phyloP scores from a whole-genome alignment of 1,284 basidiomycete genomes.

The Cystobasidium pallidum region DNA sequence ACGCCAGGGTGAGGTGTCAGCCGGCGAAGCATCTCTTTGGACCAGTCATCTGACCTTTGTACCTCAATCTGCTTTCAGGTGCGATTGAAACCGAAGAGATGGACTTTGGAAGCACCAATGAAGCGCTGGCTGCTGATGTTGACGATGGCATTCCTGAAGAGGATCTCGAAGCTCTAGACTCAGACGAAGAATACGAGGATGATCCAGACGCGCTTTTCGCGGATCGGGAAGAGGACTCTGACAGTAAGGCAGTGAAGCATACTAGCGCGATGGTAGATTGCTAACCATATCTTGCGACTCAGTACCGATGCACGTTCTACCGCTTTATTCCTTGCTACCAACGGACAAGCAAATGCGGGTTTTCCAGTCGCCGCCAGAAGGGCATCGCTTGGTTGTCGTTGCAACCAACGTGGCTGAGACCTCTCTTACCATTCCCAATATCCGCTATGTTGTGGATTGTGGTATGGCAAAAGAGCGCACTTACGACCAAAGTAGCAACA shows the following conservation, averaged over 20 bases:
- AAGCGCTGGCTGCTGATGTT: conserved; percentile 64
- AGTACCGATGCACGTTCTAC: conserved; percentile 73
- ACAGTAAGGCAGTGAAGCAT: conserved; percentile 48
- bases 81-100: conserved; percentile 80
- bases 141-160: conserved; percentile 65
- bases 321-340: conserved; percentile 72
- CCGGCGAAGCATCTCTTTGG: background rate
- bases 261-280: background rate
- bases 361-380: conserved; percentile 68
- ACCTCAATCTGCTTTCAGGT: conserved; percentile 52
- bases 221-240: conserved; percentile 58
- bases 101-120: conserved; percentile 65
- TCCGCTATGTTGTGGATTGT: conserved; percentile 74
- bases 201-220: conserved; percentile 41
- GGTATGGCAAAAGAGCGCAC: conserved; percentile 78
- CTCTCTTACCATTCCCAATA: conserved; percentile 74
- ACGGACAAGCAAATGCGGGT: conserved; percentile 75
- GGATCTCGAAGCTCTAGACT: conserved; percentile 48
- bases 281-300: background rate
- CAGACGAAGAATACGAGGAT: conserved; percentile 54
- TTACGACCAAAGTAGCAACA: conserved; percentile 66
- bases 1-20: background rate
- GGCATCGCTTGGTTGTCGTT: conserved; percentile 70
- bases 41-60: background rate
- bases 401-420: conserved; percentile 80